Conservation (phyloP, 345 rosid species). For the Aurinia saxatilis region DNA sequence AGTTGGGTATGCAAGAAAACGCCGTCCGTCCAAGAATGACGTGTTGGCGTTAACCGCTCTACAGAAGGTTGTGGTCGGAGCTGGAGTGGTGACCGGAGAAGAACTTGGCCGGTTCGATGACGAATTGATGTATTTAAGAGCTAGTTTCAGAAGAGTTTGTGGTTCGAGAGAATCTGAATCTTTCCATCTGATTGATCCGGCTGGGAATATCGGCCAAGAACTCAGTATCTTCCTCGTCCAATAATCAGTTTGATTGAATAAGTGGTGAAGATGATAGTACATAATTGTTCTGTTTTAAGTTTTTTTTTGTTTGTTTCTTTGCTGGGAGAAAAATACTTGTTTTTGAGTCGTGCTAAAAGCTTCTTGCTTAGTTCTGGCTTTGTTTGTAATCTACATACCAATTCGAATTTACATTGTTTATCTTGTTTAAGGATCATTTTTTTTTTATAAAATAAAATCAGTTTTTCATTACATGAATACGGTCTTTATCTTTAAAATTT, state of each 20-base stretch:
- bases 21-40: slow-evolving; percentile 41
- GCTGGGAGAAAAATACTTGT: not conserved
- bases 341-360: slow-evolving; percentile 22
- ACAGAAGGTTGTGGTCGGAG: slow-evolving; percentile 47
- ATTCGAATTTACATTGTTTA: slow-evolving; percentile 3
- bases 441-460: too few species aligned
- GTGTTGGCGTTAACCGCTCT: slow-evolving; percentile 38
- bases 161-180: slow-evolving; percentile 51
- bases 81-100: slow-evolving; percentile 47
- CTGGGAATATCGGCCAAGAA: slow-evolving; percentile 65
- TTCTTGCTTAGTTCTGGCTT: slow-evolving; percentile 18
- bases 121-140: slow-evolving; percentile 61
- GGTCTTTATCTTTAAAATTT: too few species aligned
- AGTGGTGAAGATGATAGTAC: not conserved
- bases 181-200: slow-evolving; percentile 68
- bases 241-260: slow-evolving; percentile 12
- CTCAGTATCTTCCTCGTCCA: slow-evolving; percentile 60
- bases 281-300: not conserved
- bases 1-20: slow-evolving; percentile 58
- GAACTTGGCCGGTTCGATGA: slow-evolving; percentile 34
- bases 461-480: too few species aligned
- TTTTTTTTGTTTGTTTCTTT: not conserved
- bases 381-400: slow-evolving; percentile 14
- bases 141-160: slow-evolving; percentile 43
- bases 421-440: not conserved